Base-by-base conservation (phyloP, 1,284 basidiomycete species). In the Gymnopus androsaceus region DNA sequence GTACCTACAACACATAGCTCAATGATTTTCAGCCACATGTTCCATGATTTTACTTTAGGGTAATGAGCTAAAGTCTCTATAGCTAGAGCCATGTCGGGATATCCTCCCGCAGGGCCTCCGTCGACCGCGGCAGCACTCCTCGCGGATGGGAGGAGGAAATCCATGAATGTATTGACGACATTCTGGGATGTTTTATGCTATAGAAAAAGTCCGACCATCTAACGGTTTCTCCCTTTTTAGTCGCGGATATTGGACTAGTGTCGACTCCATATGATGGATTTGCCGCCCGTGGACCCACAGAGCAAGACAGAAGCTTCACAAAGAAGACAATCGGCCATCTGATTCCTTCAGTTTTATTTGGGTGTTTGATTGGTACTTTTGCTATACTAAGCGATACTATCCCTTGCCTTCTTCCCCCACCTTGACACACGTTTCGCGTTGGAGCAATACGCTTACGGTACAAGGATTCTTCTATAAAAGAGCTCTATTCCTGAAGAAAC, bases 301-400 rank as follows among this genome's bases (percentile, higher is more conserved):
- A 9, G 21, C 46, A 25, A 19, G n/a, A 48, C 46, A 48, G 23
- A 36, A 6, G 19, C n/a, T 12, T 19, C 15, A 46, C 44, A 46
- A 4, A 46, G 44, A 46, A 46, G 41, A 46, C 19, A 45, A 45
- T 45, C 30, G 42, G 4, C 42, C 42, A 45, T 47, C 45, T 38
- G 34, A 50, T 31, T 46, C 44, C 19, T 28, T 46, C 27, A 46
- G 28, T 25, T 21, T 21, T 41, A 41, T 41, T 21, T 7, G 15
- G 9, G 3, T n/a, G 15, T 12, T 37, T 37, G 36, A 37, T 41
- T 41, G 40, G 19, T 14, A 31, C 30, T 34, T 47, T 33, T 28
- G 45, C 45, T 47, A 47, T 47, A 47, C 45, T 33, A 33, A 31
- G 45, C 45, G 45, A 47, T 47, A 47, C 45, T 31, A 9, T 1